Evolutionary conservation across 768 basidiomycete species (phyloP).

Genomic region (Mycena galericulata): DNA sequence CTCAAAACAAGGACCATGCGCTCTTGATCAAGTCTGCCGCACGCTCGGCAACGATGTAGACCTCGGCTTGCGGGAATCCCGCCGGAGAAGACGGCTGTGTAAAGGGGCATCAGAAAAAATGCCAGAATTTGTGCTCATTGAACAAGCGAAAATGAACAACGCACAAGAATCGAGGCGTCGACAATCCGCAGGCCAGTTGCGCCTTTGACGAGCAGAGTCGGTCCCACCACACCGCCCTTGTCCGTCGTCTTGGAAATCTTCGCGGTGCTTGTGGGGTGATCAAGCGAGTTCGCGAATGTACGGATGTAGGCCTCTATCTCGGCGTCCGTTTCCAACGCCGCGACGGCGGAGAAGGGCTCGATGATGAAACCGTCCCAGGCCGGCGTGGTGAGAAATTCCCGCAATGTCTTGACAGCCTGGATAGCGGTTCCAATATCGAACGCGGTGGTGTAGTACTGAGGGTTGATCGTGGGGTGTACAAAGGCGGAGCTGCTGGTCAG

Average conservation of each 20-base stretch:
- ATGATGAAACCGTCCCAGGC: conserved; percentile 12
- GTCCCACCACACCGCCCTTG: conserved; percentile 20
- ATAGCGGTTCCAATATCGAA: conserved; percentile 30
- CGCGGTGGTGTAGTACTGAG: conserved; percentile 15
- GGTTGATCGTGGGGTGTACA: conserved; percentile 26
- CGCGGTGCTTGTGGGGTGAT: no score
- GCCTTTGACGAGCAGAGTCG: conserved; percentile 19
- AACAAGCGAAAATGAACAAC: not conserved
- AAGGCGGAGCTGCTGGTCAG: conserved; percentile 20
- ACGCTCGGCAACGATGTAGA: conserved; percentile 38
- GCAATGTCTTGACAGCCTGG: not conserved
- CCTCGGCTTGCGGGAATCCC: conserved; percentile 33
- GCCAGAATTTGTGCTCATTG: no score
- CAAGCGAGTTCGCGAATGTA: no score
- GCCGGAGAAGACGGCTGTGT: conserved; percentile 7
- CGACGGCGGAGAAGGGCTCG: not conserved
- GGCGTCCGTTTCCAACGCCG: no score
- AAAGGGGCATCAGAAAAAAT: not conserved
- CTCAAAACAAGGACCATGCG: no score
- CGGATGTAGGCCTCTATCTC: no score
- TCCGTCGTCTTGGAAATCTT: conserved; percentile 11
- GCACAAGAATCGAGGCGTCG: no score
- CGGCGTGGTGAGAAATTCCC: conserved; percentile 10
- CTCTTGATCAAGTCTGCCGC: no score
- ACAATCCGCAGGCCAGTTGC: no score